A percentile compares a stretch with the other conserved stretches of the same genome.
phyloP scores from a whole-genome alignment of 495 filamentous ascomycete genomes.

The Lasiosphaeris hirsuta region DNA sequence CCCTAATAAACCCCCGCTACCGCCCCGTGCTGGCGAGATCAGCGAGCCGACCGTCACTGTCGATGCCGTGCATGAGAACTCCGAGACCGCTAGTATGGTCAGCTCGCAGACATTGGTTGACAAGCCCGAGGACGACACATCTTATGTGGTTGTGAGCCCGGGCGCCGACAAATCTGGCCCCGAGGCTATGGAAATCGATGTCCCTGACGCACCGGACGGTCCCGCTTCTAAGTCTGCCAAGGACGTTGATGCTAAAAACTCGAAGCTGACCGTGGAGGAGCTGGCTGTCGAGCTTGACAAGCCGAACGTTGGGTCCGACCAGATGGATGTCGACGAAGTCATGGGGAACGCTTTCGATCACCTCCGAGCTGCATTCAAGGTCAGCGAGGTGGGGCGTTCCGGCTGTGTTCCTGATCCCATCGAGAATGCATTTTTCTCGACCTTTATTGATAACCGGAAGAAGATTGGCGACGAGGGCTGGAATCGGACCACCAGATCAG shows the following conservation, averaged over 20 bases:
- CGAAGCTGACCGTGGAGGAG: slow-evolving; percentile 37
- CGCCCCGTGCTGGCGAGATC: slow-evolving; percentile 21
- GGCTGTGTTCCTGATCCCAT: slow-evolving; percentile 63
- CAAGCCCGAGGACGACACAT: slow-evolving; percentile 27
- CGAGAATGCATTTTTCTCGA: slow-evolving; percentile 57
- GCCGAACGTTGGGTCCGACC: slow-evolving; percentile 44
- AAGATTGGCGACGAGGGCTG: slow-evolving; percentile 32
- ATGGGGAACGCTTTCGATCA: slow-evolving; percentile 88
- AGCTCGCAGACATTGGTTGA: slow-evolving; percentile 47
- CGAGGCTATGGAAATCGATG: slow-evolving; percentile 10
- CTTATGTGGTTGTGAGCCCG: slow-evolving; percentile 13
- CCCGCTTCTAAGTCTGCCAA: not conserved
- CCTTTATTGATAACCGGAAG: slow-evolving; percentile 43
- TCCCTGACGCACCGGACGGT: not conserved
- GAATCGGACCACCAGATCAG: slow-evolving; percentile 26
- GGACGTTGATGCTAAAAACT: slow-evolving; percentile 17
- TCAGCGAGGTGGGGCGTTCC: slow-evolving; percentile 48
- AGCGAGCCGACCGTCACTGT: slow-evolving; percentile 15
- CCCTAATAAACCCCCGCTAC: slow-evolving; percentile 22
- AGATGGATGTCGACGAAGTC: slow-evolving; percentile 94
- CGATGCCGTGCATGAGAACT: slow-evolving; percentile 16
- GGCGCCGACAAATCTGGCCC: not conserved
- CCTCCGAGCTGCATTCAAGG: slow-evolving; percentile 80
- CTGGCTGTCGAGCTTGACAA: slow-evolving; percentile 41
- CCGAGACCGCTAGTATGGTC: slow-evolving; percentile 33